Evolutionary conservation across 2,329 filamentous ascomycete species (phyloP).

Genomic region (Ophiostoma fasciatum): DNA sequence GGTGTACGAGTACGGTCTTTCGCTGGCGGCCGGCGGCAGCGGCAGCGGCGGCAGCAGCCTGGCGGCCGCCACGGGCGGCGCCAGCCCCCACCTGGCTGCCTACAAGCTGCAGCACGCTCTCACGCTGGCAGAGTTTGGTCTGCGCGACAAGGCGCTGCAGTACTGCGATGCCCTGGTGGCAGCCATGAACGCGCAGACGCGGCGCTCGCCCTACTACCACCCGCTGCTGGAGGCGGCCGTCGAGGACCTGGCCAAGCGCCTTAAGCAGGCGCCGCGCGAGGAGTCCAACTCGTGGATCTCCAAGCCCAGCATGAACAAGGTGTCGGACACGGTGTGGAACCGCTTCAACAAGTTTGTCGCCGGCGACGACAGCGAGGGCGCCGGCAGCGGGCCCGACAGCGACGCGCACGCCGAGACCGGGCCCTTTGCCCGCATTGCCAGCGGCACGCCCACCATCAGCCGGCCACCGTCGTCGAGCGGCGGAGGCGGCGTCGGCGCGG

Average conservation of each 20-base stretch:
- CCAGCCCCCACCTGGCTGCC: slow-evolving; percentile 71
- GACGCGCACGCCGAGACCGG: slow-evolving; percentile 48
- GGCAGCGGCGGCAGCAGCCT: neutral
- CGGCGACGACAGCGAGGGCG: slow-evolving; percentile 66
- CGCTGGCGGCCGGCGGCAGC: slow-evolving; percentile 45
- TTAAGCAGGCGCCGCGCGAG: slow-evolving; percentile 77
- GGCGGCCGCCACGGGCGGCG: slow-evolving; percentile 12
- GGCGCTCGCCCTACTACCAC: slow-evolving; percentile 78
- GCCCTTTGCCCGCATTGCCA: slow-evolving; percentile 68
- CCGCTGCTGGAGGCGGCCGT: slow-evolving; percentile 56
- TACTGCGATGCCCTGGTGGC: slow-evolving; percentile 78
- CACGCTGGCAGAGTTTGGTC: slow-evolving; percentile 69
- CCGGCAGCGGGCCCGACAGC: slow-evolving; percentile 37
- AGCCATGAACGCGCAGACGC: slow-evolving; percentile 66
- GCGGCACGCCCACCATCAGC: slow-evolving; percentile 62
- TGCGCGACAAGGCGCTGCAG: slow-evolving; percentile 66
- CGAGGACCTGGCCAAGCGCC: slow-evolving; percentile 68
- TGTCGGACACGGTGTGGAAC: slow-evolving; percentile 78
- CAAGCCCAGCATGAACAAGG: slow-evolving; percentile 90
- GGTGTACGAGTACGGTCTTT: slow-evolving; percentile 80
- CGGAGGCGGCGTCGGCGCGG: slow-evolving; percentile 25
- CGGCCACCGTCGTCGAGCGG: slow-evolving; percentile 53
- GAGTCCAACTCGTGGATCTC: slow-evolving; percentile 78
- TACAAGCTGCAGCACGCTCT: slow-evolving; percentile 89
- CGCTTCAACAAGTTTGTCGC: slow-evolving; percentile 95